Conservation (phyloP, 1,284 basidiomycete genomes). For the Ceratobasidium sp. region DNA sequence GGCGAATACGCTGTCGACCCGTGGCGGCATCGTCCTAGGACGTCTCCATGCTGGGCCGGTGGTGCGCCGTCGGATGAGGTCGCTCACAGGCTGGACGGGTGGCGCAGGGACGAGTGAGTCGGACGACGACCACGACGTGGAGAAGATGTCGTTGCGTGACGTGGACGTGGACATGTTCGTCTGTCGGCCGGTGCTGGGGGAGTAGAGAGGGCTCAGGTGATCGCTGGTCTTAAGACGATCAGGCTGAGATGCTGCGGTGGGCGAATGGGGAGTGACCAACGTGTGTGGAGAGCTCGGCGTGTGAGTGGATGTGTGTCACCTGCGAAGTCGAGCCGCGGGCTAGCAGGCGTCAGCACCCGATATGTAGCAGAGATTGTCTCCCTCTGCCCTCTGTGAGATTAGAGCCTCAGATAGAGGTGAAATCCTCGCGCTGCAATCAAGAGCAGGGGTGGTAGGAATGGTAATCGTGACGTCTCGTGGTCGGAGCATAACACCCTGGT, state of each 20-base stretch:
- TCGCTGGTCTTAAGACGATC: not conserved
- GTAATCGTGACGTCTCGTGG: too few relatives aligned
- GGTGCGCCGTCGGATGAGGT: conserved; percentile 43
- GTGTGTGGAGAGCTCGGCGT: conserved; percentile 7
- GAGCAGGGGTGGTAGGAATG: too few relatives aligned
- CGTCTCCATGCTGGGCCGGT: conserved; percentile 38
- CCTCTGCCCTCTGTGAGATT: too few relatives aligned
- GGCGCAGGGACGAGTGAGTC: conserved; percentile 38
- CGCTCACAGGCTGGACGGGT: not conserved
- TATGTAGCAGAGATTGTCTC: too few relatives aligned
- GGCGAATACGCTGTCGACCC: not conserved
- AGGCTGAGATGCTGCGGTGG: conserved; percentile 16
- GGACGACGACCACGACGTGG: conserved; percentile 44
- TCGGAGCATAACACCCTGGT: not conserved
- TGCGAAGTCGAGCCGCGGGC: conserved; percentile 26
- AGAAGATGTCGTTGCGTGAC: conserved; percentile 48
- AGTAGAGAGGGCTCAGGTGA: not conserved
- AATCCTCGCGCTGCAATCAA: too few relatives aligned
- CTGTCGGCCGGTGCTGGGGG: not conserved
- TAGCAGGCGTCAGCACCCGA: conserved; percentile 7
- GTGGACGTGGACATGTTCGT: conserved; percentile 39
- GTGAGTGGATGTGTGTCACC: conserved; percentile 1
- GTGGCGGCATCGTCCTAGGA: conserved; percentile 20
- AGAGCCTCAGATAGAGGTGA: too few relatives aligned
- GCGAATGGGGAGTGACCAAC: conserved; percentile 22